Base-by-base conservation (phyloP, 495 filamentous ascomycete species). In the Neurospora sp. region DNA sequence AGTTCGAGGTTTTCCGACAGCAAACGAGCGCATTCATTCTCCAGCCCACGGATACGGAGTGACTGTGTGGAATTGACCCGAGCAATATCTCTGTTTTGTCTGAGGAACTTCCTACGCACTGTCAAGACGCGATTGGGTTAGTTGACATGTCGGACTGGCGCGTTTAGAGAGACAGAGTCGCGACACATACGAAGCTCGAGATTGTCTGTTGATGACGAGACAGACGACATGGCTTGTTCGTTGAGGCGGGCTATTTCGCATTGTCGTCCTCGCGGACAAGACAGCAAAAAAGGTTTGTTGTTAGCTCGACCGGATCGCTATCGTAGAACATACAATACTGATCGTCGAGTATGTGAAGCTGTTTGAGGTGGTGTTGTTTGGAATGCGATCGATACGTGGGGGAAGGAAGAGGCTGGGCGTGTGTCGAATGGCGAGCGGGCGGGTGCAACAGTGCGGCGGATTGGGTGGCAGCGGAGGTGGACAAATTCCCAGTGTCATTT, bases 81-180 rank as follows among this genome's bases (percentile, higher is more conserved):
- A 72, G 94, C 94, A 73, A 99, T 94, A 76, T 98, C 96, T 72
- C 94, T 90, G 81, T 99, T 99, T 80, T 99, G 96, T 47, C 95
- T 89, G 68, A 97, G 83, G 78, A 96, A 97, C 78, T 92, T 89
- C 75, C 93, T 85, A 78, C 93, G 94, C 44, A 97, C 94, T 97
- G 74, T 37, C 3, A 65, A 41, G 68, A 65, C 53, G 53, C 53
- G 53, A 65, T 65, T 18, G 27, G 70, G 71, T 18, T 16, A 59
- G 71, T 22, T 42, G n/a, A 31, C 20, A 20, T 45, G 70, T 70
- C 35, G 35, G 12, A 37, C 4, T 35, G 35, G n/a, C 31, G 44
- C 42, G 16, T n/a, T 27, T 20, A 31, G 44, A 35, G 44, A 20
- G 44, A 42, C 74, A 59, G 44, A 73, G 27, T 27, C 68, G 42